Evolutionary conservation across 306 rosid genomes (phyloP).

Genomic region (Fragaria iinumae): DNA sequence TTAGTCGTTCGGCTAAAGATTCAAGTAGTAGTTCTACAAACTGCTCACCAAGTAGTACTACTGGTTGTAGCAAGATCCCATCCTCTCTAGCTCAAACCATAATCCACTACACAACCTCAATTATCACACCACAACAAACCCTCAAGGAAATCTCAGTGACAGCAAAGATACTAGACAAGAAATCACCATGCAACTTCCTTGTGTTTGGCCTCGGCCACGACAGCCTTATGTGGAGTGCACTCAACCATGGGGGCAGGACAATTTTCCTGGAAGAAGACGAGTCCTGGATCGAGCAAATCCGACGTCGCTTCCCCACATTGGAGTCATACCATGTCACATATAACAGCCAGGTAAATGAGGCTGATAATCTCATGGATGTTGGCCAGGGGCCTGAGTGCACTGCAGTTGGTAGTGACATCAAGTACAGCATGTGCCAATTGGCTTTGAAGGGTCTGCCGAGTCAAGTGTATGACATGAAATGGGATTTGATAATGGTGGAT

Average conservation of each 20-base stretch:
- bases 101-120: slow-evolving; percentile 72
- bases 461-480: slow-evolving; percentile 44
- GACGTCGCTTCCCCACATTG: slow-evolving; percentile 44
- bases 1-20: not conserved
- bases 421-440: slow-evolving; percentile 50
- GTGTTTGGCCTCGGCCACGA: slow-evolving; percentile 81
- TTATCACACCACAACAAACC: slow-evolving; percentile 74
- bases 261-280: slow-evolving; percentile 75
- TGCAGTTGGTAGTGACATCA: slow-evolving; percentile 41
- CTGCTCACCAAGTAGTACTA: slow-evolving; percentile 9
- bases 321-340: slow-evolving; percentile 60
- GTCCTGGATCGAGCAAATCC: slow-evolving; percentile 63
- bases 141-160: slow-evolving; percentile 62
- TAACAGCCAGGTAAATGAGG: slow-evolving; percentile 63
- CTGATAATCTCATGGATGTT: slow-evolving; percentile 53
- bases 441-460: slow-evolving; percentile 61
- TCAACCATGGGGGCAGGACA: slow-evolving; percentile 61
- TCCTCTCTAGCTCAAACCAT: slow-evolving; percentile 47
- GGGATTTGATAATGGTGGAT: slow-evolving; percentile 92
- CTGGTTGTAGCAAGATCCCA: slow-evolving; percentile 50
- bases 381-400: slow-evolving; percentile 63
- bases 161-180: slow-evolving; percentile 41
- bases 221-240: slow-evolving; percentile 82
- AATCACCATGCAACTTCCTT: slow-evolving; percentile 75
- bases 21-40: not conserved